Evolutionary conservation across 2,329 filamentous ascomycete species (phyloP).

Genomic region (Monilinia vaccinii-corymbosi): DNA sequence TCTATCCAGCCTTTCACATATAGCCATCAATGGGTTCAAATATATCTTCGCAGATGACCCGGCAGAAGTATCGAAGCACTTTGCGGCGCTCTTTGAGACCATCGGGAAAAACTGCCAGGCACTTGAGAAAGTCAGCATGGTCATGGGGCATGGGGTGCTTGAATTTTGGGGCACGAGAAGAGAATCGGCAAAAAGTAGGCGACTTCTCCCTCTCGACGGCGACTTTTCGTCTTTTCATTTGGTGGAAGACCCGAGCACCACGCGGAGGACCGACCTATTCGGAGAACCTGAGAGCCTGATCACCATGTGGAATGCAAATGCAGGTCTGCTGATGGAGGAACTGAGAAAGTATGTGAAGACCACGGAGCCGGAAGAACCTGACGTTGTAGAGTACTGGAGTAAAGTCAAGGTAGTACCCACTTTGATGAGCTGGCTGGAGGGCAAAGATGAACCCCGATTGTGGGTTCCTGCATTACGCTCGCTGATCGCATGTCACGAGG

Average conservation of each 20-base stretch:
- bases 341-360: not conserved
- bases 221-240: not conserved
- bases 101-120: not conserved
- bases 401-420: not conserved
- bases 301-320: not conserved
- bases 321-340: too few relatives aligned
- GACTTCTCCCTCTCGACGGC: not conserved
- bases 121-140: not conserved
- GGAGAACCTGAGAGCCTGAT: not conserved
- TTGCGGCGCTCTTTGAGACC: not conserved
- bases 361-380: not conserved
- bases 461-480: not conserved
- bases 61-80: too few relatives aligned
- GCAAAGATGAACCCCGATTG: not conserved
- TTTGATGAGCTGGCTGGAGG: not conserved
- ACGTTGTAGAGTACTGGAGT: not conserved
- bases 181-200: not conserved
- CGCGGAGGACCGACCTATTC: too few relatives aligned
- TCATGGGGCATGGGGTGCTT: not conserved
- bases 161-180: not conserved
- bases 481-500: not conserved
- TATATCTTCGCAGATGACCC: not conserved
- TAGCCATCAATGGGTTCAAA: not conserved
- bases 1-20: not conserved
- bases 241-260: not conserved